A percentile compares a stretch with the other conserved stretches of the same genome.
Conservation (phyloP, 257 asterid species). For the Ballota nigra region DNA sequence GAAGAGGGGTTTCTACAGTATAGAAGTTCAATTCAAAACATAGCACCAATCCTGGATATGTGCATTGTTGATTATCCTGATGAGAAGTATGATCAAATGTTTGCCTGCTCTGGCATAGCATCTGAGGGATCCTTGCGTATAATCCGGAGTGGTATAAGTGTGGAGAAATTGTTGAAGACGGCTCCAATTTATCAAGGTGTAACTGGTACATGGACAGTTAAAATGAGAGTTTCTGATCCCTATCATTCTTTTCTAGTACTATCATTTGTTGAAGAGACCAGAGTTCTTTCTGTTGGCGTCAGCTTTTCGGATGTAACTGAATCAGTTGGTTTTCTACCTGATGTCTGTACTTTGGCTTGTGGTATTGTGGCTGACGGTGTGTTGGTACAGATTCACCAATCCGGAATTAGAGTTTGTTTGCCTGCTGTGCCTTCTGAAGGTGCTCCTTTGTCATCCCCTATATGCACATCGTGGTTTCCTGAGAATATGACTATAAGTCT, state of each 20-base stretch:
- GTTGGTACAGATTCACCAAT: slow-evolving; percentile 76
- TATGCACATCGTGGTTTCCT: slow-evolving; percentile 72
- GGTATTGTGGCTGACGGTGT: slow-evolving; percentile 82
- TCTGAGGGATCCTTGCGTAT: slow-evolving; percentile 88
- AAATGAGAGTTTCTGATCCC: slow-evolving; percentile 66
- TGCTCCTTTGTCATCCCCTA: slow-evolving; percentile 54
- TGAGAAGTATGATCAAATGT: slow-evolving; percentile 88
- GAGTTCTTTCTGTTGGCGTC: slow-evolving; percentile 96
- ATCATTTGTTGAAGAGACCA: slow-evolving; percentile 94
- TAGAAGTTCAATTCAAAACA: slow-evolving; percentile 79
- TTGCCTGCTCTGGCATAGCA: slow-evolving; percentile 98
- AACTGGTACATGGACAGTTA: slow-evolving; percentile 88
- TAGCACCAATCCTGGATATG: slow-evolving; percentile 95
- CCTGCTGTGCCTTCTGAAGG: slow-evolving; percentile 64
- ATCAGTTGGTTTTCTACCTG: slow-evolving; percentile 76
- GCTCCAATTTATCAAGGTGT: slow-evolving; percentile 87
- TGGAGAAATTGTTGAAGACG: slow-evolving; percentile 88
- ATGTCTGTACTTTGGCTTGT: slow-evolving; percentile 93
- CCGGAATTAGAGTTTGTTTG: slow-evolving; percentile 78
- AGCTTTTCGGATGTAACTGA: slow-evolving; percentile 94
- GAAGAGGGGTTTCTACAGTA: slow-evolving; percentile 63
- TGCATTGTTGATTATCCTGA: slow-evolving; percentile 73
- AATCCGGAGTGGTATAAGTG: slow-evolving; percentile 90
- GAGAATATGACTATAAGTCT: slow-evolving; percentile 67
- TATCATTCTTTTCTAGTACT: slow-evolving; percentile 85